Evolutionary conservation across 768 basidiomycete species (phyloP).

Genomic region (Russula earlei): DNA sequence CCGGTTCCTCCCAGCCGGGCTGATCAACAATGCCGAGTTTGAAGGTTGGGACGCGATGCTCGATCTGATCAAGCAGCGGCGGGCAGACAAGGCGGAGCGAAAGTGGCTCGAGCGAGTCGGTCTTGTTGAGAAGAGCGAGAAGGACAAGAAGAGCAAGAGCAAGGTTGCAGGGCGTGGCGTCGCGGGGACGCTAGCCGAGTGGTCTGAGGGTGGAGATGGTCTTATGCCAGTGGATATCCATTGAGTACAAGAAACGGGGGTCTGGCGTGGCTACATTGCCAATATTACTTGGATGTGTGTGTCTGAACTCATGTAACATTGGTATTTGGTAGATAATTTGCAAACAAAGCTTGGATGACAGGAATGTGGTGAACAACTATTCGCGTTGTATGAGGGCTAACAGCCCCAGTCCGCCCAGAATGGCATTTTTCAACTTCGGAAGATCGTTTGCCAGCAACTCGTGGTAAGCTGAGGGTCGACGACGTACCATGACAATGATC

Average conservation of each 20-base stretch:
- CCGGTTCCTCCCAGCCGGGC: conserved; percentile 57
- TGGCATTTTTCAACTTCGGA: conserved; percentile 87
- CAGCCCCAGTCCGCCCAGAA: conserved; percentile 75
- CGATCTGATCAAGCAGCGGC: conserved; percentile 61
- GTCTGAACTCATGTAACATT: no score
- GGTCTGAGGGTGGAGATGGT: conserved; percentile 35
- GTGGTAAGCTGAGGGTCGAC: background rate
- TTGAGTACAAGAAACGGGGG: conserved; percentile 81
- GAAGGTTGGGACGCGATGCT: conserved; percentile 96
- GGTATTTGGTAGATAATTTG: background rate
- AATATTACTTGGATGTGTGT: no score
- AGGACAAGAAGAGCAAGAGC: conserved; percentile 36
- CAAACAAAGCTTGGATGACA: background rate
- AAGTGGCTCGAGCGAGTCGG: conserved; percentile 68
- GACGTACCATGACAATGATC: conserved; percentile 87
- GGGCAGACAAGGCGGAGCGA: conserved; percentile 79
- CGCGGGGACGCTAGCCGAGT: conserved; percentile 33
- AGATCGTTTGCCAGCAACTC: conserved; percentile 61
- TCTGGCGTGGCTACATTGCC: conserved; percentile 29
- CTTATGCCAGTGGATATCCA: conserved; percentile 80
- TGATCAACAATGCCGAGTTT: conserved; percentile 70
- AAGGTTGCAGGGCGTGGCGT: conserved; percentile 23
- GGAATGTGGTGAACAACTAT: conserved; percentile 33
- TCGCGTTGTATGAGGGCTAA: conserved; percentile 81
- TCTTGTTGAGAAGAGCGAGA: conserved; percentile 32